phyloP scores from a whole-genome alignment of 768 basidiomycete species.

The Tubosaeta sp. region DNA sequence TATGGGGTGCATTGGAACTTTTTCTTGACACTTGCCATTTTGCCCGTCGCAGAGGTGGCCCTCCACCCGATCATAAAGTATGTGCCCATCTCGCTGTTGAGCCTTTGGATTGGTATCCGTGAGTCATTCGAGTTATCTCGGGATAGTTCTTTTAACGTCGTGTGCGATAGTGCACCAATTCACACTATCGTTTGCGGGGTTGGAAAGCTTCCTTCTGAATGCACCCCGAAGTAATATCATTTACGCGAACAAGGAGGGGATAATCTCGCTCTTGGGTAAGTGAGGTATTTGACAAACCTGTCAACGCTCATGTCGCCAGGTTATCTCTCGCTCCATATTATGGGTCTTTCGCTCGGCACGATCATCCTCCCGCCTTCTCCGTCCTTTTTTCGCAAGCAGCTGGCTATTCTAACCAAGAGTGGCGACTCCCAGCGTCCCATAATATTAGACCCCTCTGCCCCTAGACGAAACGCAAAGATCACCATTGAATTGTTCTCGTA shows the following conservation, averaged over 20 bases:
- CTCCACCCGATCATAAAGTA: slow-evolving; percentile 62
- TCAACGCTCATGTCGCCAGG: slow-evolving; percentile 40
- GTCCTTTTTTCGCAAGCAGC: slow-evolving; percentile 59
- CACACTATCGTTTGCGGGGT: slow-evolving; percentile 47
- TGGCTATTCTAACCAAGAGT: slow-evolving; percentile 20
- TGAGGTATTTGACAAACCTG: not conserved
- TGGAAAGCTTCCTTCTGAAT: slow-evolving; percentile 63
- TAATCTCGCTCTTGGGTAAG: slow-evolving; percentile 72
- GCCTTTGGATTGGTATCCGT: slow-evolving; percentile 57
- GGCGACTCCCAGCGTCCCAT: not conserved
- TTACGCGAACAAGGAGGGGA: slow-evolving; percentile 87
- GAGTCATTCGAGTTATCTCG: slow-evolving; percentile 17
- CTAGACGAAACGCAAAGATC: slow-evolving; percentile 67
- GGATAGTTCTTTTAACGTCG: not conserved
- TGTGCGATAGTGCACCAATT: slow-evolving; percentile 66
- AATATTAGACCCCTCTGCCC: slow-evolving; percentile 22
- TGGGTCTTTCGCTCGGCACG: slow-evolving; percentile 81
- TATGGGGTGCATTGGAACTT: slow-evolving; percentile 99
- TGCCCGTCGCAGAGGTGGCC: slow-evolving; percentile 69
- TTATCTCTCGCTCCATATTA: slow-evolving; percentile 84
- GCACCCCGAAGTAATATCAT: slow-evolving; percentile 61
- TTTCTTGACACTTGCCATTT: slow-evolving; percentile 84
- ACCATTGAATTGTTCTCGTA: slow-evolving; percentile 76
- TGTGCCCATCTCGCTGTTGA: slow-evolving; percentile 60
- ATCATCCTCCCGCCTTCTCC: slow-evolving; percentile 76